Evolutionary conservation across 202 grass and related monocot genomes (phyloP), one percentile per base, ranked within the genome.

Genomic region (Thinopyrum obtusiflorum): DNA sequence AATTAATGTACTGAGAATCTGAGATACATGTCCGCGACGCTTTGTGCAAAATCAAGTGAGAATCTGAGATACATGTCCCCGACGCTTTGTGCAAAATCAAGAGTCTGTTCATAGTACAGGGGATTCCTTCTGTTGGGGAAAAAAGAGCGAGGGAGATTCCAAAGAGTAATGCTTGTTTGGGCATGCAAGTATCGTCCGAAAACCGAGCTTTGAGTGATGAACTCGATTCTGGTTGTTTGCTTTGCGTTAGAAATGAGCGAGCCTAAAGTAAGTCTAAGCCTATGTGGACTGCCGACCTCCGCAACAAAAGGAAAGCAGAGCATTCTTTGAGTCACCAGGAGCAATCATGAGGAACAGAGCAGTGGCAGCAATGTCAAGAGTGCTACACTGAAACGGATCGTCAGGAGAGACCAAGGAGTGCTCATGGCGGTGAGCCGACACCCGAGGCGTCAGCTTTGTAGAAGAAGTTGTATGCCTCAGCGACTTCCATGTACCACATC

Each of bases 401-500:
- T 66, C 42, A 2, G 60, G 49, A 36, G 55, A 28, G 68, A 20
- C 21, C 37, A 47, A 59, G 11, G 64, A 18, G 7, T 27, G 40
- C 24, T 79, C 66, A 83, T 27, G 64, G 28, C 4, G 65, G 1
- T 57, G 78, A 27, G 39, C 44, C 62, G 14, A 4, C 4, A 17
- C 14, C 4, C 1, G 47, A 6, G 47, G 47, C 47, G 46, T 28
- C 73, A 61, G 20, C 46, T 29, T 73, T 25, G 57, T 97, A 93
- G 49, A 97, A 97, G 9, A 94, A 79, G 23, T 90, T 83, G 73
- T 90, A 86, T 1, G 87, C 92, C 82, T 97, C 92, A 11, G 85
- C 84, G 23, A 94, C 90, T 88, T 97, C 95, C 87, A 97, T 80
- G 65, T 97, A 79, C 95, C 92, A 97, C 92, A 97, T 82, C 47